Conservation (phyloP, 148 eudicot species). For the Amaranthus hypochondriacus region DNA sequence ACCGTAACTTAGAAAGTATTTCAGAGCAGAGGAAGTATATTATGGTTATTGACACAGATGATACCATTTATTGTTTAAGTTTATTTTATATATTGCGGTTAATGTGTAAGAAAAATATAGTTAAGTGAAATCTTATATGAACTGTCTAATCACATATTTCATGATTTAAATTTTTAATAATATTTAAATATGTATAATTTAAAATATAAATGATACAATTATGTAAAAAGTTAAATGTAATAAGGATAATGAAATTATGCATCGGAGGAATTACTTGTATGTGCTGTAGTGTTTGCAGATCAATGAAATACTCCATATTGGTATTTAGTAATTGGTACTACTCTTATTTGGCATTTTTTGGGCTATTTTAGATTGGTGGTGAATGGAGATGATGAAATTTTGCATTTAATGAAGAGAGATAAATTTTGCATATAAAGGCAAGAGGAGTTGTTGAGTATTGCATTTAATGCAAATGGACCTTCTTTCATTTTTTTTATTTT, state of each 20-base stretch:
- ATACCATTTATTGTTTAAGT: too few relatives aligned
- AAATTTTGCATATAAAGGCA: background rate
- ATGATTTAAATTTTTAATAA: too few relatives aligned
- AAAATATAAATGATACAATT: too few relatives aligned
- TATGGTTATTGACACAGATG: too few relatives aligned
- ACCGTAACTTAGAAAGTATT: too few relatives aligned
- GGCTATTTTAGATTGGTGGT: background rate
- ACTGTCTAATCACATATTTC: too few relatives aligned
- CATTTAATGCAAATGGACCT: slow-evolving; percentile 6
- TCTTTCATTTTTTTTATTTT: background rate
- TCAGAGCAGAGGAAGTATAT: too few relatives aligned
- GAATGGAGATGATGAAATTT: background rate
- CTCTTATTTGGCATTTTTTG: background rate
- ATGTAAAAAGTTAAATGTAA: background rate
- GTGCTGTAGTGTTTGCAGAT: background rate
- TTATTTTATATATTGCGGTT: too few relatives aligned
- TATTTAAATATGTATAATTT: too few relatives aligned
- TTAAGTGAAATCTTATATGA: too few relatives aligned
- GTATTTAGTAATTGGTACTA: background rate
- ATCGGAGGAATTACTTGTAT: too few relatives aligned
- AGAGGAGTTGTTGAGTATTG: slow-evolving; percentile 2
- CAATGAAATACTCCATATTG: background rate
- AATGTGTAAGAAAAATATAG: too few relatives aligned
- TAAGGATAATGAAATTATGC: background rate
- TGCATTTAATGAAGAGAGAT: slow-evolving; percentile 3